Conservation (phyloP, 169 alveolate species). For the Eimeria maxima region DNA sequence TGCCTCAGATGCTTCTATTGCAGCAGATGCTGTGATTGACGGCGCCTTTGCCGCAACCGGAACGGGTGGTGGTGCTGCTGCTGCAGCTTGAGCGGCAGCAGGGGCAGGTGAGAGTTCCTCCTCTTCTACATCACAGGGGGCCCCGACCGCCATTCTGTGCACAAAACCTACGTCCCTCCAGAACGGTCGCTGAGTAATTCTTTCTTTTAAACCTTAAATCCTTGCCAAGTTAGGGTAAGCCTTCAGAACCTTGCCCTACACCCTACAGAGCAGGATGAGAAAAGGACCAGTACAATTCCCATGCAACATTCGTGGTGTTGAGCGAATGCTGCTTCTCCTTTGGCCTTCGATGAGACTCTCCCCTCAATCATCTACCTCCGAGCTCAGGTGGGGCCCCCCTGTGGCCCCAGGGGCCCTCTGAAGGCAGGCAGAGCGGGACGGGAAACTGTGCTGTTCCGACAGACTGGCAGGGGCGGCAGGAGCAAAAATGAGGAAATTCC, state of each 20-base stretch:
- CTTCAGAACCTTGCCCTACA: not conserved
- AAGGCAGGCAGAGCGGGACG: not conserved
- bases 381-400: not conserved
- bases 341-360: not conserved
- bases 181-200: not conserved
- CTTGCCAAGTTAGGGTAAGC: not conserved
- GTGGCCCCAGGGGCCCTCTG: not conserved
- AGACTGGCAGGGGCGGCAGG: not conserved
- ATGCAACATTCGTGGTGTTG: conserved; percentile 16
- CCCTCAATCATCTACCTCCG: not conserved
- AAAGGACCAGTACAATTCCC: not conserved
- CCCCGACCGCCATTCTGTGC: conserved; percentile 15
- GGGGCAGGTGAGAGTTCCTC: conserved; percentile 65
- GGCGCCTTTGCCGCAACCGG: conserved; percentile 43
- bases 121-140: conserved; percentile 53
- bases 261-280: not conserved
- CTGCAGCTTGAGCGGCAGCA: conserved; percentile 1
- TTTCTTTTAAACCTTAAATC: not conserved
- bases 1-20: conserved; percentile 18
- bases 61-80: conserved; percentile 37
- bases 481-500: not conserved
- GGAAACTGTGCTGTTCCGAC: not conserved
- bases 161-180: not conserved
- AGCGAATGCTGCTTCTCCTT: not conserved
- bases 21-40: conserved; percentile 23